Evolutionary conservation across 2,329 filamentous ascomycete genomes (phyloP), one percentile per base, ranked within the genome.

Genomic region (Cytospora piceae): DNA sequence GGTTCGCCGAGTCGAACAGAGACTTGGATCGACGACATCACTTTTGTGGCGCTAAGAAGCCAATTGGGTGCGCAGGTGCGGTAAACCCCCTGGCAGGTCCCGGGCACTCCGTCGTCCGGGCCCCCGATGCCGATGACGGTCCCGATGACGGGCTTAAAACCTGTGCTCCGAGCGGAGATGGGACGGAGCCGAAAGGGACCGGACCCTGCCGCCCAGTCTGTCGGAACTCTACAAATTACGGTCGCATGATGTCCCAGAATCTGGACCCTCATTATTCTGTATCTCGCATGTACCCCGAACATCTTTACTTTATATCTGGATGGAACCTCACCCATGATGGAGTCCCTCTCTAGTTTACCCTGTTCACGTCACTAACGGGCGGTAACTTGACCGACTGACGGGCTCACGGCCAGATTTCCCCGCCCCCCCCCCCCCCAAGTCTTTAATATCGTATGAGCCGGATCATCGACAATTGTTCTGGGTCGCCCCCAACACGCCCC

Each of bases 1-100:
- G 59, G 54, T 34, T 66, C 59, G 63, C 51, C 51, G 52, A 27
- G 17, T 1, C 11, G 49, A 17, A 15, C 7, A 17, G 27, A 20
- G 39, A 24, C 37, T 37, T 22, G 52, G 42, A 32, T 58, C 63
- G 64, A 66, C 64, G 64, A 66, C 64, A 66, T 66, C 27, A 46
- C 55, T 46, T 63, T 24, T 22, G 53, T 24, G 51, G 15, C 20
- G 60, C 53, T 29, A 22, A 53, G n/a, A 49, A n/a, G 20, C 20
- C 8, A 15, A 46, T 11, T 46, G 42, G 20, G 20, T 22, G 37
- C 27, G 32, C 32, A 34, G 32, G 8, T 34, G 32, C 8, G 32
- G 32, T 6, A 34, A 12, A n/a, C 34, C 12, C 39, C n/a, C 2
- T 22, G 2, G 8, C 1, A 8, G 1, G 7, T 6, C 20, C 42